These are phyloP conservation scores for Trichopus zeylanicus DNA, from an alignment of 116 monocot genomes.

Conservation along the genomic window DNA sequence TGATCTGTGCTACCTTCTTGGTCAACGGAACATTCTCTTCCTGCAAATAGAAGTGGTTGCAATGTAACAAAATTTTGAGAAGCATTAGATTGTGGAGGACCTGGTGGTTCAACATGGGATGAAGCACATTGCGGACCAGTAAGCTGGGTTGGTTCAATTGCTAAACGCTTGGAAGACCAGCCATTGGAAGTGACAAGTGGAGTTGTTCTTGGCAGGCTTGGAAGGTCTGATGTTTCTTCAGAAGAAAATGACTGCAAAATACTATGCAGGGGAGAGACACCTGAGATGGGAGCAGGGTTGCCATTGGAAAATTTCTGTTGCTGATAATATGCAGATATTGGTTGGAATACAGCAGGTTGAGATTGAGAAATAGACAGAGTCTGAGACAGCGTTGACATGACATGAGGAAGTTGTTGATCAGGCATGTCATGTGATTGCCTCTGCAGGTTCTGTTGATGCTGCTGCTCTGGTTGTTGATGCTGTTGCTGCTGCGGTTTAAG, in stretches of 20 bases:
- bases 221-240: constrained; percentile 48
- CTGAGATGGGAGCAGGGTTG: constrained; percentile 26
- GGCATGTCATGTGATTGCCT: constrained; percentile 18
- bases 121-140: constrained; percentile 26
- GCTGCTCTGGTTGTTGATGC: not conserved
- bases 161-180: constrained; percentile 64
- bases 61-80: constrained; percentile 29
- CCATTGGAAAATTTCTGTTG: constrained; percentile 31
- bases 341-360: constrained; percentile 20
- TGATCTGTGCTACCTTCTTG: constrained; percentile 46
- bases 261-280: constrained; percentile 38
- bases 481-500: constrained; percentile 3
- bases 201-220: constrained; percentile 32
- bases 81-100: constrained; percentile 18
- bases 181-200: constrained; percentile 22
- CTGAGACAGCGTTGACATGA: constrained; percentile 33
- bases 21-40: constrained; percentile 45
- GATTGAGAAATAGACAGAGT: constrained; percentile 33
- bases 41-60: constrained; percentile 49
- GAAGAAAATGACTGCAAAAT: constrained; percentile 49
- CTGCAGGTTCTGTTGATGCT: constrained; percentile 2
- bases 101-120: constrained; percentile 41
- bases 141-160: constrained; percentile 36
- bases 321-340: constrained; percentile 33
- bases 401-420: constrained; percentile 26